Evolutionary conservation across 768 basidiomycete species (phyloP), one percentile per base, ranked within the genome.

Genomic region (Leccinum subgranulosum): DNA sequence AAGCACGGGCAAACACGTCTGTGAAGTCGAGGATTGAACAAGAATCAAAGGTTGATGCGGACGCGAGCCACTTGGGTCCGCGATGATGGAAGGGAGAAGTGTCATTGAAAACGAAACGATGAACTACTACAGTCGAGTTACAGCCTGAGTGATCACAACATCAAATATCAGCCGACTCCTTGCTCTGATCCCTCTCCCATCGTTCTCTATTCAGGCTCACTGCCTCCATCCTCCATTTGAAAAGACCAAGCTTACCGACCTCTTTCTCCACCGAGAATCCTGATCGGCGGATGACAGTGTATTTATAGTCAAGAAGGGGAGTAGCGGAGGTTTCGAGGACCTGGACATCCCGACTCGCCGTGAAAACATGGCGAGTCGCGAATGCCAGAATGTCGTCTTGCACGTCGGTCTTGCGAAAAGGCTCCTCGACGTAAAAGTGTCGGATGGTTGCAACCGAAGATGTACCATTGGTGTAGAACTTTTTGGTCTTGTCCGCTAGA

Each of bases 381-480:
- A 83, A 77, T n/a, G 75, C 66, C 8, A 92, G 73, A 28, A 92
- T 68, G 66, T 92, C 90, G 17, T 82, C 73, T 66, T 91, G 87
- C 45, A 88, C 76, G 12, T 76, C 76, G 23, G 81, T 72, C 8
- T 63, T 62, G 51, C 87, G 81, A 64, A 83, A 92, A 15, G 74
- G 75, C 61, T 86, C 85, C 41, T 89, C 86, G 25, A 88, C 81
- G 63, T 82, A 86, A 70, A 91, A 86, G 68, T 92, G 90, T 29
- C 88, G 85, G 62, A 92, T 84, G 17, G 77, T 73, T 11, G 85
- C 90, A n/a, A 77, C 76, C 43, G 70, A 66, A n/a, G 83, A 75
- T 31, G 77, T 73, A 36, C 77, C 73, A 23, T 64, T 71, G 53
- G 69, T 51, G 25, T 60, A 67, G 25, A 65, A 53, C 25, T 60